Base-by-base conservation (phyloP, 305 asterid genomes). In the Ajuga reptans region DNA sequence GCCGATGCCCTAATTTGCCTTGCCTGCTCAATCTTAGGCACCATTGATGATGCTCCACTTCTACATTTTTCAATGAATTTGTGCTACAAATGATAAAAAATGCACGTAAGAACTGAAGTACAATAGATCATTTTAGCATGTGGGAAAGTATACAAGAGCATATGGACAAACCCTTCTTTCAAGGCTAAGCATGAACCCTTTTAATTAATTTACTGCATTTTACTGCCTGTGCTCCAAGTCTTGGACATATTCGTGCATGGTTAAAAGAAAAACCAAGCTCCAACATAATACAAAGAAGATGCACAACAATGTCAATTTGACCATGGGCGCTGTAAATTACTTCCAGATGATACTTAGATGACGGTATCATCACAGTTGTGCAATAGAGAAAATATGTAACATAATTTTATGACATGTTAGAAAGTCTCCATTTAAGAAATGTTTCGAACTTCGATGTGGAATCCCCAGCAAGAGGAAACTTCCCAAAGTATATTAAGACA, bases 41-140 rank as follows among this genome's bases (percentile, higher is more conserved):
- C 75, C 96, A 94, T 86, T 21, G 85, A 63, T 68, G 95, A 85
- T 74, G 97, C 96, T 74, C 89, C 96, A 78, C 74, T 78, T 87
- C 87, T 87, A 81, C 92, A 89, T 81, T 92, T 94, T 83, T 87
- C 96, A 59, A 94, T 88, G 86, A 94, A 94, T 83, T 94, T 91
- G 87, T 94, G 97, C 99, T 93, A 39, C 78, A 77, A 59, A 72
- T 37, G 68, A 76, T 67, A 42, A 41, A 60, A 73, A 53, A 45
- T 14, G 41, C 36, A 39, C 24, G 56, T 80, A 68, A 80, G 73
- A 71, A 68, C 9, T 62, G 69, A 66, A 55, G 46, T 21, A 67
- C 39, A 58, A 17, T 24, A 73, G 69, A 72, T 54, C 47, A 51
- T 53, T 52, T 17, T 37, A 59, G 42, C 21, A 50, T 57, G 29